Base-by-base conservation (phyloP, 306 rosid genomes). In the Cicer arietinum region DNA sequence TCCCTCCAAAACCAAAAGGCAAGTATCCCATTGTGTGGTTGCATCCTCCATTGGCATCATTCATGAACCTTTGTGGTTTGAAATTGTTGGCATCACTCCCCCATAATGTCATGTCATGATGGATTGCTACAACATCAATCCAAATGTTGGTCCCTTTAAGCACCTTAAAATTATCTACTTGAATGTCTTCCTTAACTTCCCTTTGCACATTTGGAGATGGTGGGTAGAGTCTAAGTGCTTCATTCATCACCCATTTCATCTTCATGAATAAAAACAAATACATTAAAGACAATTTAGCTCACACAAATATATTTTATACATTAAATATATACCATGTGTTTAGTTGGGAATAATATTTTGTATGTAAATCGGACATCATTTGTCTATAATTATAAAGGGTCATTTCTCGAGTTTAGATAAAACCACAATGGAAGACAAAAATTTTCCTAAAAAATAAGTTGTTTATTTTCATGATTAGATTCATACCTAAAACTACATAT, bases 171-270 rank as follows among this genome's bases (percentile, higher is more conserved):
- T 89, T 78, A 10, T 85, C 85, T 35, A 91, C 82, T 77, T 70
- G 46, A 57, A 93, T 89, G 82, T 89, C 89, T 51, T 78, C 86
- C 79, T 83, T 88, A 0, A 90, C 96, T 84, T 93, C 97, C 78
- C 98, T 91, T 57, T 93, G 93, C 56, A 87, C 88, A 78, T 93
- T 93, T 57, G 98, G 98, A 17, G 98, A 87, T 6, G 98, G 74
- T 30, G 98, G 96, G 69, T 93, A 93, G 3, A 93, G 86, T 20
- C 98, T 85, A 18, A 93, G 77, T 25, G 81, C 92, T 79, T 93
- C 98, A 69, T 87, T 93, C 92, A 88, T 83, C 79, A 93, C 97
- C 90, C 96, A 93, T 69, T 90, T 95, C 97, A 93, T 91, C 98
- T 93, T 85, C 83, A 87, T n/a, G 8, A 1, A 8, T 40, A 5